phyloP scores from a whole-genome alignment of 1,139 yeast genomes.

The Geotrichum carabidarum region DNA sequence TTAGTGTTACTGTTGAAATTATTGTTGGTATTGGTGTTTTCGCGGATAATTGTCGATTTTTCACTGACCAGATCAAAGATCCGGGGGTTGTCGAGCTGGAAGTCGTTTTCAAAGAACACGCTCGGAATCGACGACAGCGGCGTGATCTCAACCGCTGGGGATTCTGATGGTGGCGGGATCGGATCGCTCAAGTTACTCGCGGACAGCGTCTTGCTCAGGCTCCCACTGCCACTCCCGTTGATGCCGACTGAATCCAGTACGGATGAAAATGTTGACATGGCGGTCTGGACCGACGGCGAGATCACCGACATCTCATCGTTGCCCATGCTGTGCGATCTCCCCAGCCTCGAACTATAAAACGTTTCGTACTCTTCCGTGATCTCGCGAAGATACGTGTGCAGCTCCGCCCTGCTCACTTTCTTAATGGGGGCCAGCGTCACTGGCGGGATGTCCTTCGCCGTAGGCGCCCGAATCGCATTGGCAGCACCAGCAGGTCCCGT shows the following conservation, averaged over 20 bases:
- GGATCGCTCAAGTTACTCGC: slow-evolving; percentile 11
- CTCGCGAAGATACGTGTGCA: slow-evolving; percentile 45
- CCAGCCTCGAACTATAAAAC: slow-evolving; percentile 39
- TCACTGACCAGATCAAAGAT: slow-evolving; percentile 70
- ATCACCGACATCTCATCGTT: slow-evolving; percentile 6
- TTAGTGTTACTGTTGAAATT: too few species aligned
- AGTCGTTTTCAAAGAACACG: slow-evolving; percentile 61
- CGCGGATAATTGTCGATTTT: slow-evolving; percentile 40
- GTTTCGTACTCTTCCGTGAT: slow-evolving; percentile 52
- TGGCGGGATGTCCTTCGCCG: slow-evolving; percentile 79
- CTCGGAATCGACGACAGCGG: slow-evolving; percentile 52
- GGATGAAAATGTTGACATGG: slow-evolving; percentile 12
- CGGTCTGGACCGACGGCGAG: slow-evolving; percentile 11
- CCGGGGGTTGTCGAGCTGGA: slow-evolving; percentile 84
- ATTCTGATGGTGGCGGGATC: slow-evolving; percentile 18
- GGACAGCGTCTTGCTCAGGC: slow-evolving; percentile 2
- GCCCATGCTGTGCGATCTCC: neutral
- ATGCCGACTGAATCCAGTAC: slow-evolving; percentile 12
- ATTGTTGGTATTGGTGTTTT: slow-evolving; percentile 18
- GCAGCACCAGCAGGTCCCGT: neutral
- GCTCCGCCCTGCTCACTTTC: slow-evolving; percentile 47
- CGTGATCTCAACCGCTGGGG: slow-evolving; percentile 22
- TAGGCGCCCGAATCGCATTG: slow-evolving; percentile 57
- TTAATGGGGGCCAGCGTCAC: slow-evolving; percentile 60
- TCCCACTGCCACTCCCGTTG: slow-evolving; percentile 12